Evolutionary conservation across 768 basidiomycete species (phyloP).

Genomic region (Dioszegia hungarica): DNA sequence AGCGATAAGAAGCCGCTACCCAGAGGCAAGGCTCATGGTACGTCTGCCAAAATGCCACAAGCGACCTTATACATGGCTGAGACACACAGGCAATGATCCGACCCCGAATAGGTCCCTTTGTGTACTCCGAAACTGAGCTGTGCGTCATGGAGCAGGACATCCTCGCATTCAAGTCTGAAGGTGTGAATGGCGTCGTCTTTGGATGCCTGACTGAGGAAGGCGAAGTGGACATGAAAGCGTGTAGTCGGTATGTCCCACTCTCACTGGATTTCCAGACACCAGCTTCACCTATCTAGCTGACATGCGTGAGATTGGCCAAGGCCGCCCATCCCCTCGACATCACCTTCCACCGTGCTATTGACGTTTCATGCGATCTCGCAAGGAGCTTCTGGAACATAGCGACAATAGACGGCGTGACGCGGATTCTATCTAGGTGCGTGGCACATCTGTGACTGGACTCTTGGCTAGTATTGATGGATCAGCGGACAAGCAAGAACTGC

Average conservation of each 20-base stretch:
- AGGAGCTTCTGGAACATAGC: constrained; percentile 5
- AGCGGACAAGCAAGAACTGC: constrained; percentile 4
- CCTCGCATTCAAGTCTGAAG: constrained; percentile 60
- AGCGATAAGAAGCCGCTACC: constrained; percentile 55
- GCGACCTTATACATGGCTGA: too few relatives aligned
- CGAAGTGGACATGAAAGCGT: constrained; percentile 6
- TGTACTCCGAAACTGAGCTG: constrained; percentile 64
- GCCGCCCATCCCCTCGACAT: constrained; percentile 7
- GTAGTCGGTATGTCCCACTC: neutral
- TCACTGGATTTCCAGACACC: neutral
- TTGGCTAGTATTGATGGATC: too few relatives aligned
- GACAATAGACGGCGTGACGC: constrained; percentile 8
- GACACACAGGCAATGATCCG: constrained; percentile 60
- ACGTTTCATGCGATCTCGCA: neutral
- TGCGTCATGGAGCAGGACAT: constrained; percentile 72
- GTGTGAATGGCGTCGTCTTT: constrained; percentile 25
- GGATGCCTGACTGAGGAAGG: constrained; percentile 16
- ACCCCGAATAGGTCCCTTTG: constrained; percentile 72
- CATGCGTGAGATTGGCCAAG: neutral
- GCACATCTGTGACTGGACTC: too few relatives aligned
- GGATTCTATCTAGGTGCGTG: constrained; percentile 19
- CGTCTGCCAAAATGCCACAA: constrained; percentile 13
- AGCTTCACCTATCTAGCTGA: too few relatives aligned
- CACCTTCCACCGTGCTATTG: constrained; percentile 27
- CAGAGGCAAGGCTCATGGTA: constrained; percentile 60